Evolutionary conservation across 148 eudicot genomes (phyloP).

Genomic region (Selenicereus undatus): DNA sequence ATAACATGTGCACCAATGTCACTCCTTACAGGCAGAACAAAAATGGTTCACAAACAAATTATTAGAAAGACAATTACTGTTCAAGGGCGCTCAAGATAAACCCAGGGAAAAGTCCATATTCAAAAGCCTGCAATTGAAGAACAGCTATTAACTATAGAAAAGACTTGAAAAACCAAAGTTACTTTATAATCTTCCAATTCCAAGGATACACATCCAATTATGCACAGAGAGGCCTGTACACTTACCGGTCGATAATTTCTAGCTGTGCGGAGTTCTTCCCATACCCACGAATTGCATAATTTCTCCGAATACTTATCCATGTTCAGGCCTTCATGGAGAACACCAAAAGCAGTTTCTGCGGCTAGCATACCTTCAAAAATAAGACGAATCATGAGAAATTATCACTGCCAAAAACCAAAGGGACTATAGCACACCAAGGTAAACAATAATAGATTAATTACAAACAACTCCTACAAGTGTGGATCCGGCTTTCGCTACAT

Average conservation of each 20-base stretch:
- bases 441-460: not conserved
- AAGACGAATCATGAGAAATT: not conserved
- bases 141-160: not conserved
- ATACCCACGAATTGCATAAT: constrained; percentile 81
- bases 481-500: too few relatives aligned
- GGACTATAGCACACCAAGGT: not conserved
- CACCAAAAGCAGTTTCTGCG: constrained; percentile 74
- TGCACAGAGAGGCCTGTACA: constrained; percentile 13
- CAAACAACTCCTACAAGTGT: too few relatives aligned
- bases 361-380: constrained; percentile 77
- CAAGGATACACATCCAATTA: not conserved
- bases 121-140: constrained; percentile 63
- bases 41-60: not conserved
- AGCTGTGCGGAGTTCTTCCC: constrained; percentile 79
- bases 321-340: constrained; percentile 53
- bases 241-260: constrained; percentile 89
- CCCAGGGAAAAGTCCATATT: constrained; percentile 88
- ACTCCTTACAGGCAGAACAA: not conserved
- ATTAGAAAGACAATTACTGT: constrained; percentile 47
- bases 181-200: not conserved
- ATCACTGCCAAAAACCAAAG: not conserved
- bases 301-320: constrained; percentile 77
- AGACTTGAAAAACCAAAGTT: not conserved
- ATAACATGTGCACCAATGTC: constrained; percentile 16
- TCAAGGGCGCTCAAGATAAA: constrained; percentile 72